Conservation (phyloP, 2,329 filamentous ascomycete species). For the Cryphonectria radicalis region DNA sequence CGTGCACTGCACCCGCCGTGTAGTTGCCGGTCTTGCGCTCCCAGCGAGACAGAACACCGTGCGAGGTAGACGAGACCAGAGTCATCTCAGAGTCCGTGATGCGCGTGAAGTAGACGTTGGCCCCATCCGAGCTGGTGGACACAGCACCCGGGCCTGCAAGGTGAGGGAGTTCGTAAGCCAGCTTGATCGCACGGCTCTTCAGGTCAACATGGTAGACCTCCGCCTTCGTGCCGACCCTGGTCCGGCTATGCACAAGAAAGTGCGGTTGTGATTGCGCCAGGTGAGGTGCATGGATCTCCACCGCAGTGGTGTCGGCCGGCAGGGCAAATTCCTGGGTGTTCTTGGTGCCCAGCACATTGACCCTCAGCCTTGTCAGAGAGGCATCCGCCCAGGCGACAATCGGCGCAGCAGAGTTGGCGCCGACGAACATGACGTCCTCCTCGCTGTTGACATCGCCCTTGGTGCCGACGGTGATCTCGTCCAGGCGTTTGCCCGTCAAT, state of each 20-base stretch:
- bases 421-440: conserved; percentile 73
- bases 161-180: conserved; percentile 79
- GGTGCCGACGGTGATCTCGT: conserved; percentile 72
- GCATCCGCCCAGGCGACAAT: conserved; percentile 77
- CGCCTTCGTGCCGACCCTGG: conserved; percentile 72
- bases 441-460: conserved; percentile 72
- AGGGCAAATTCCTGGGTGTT: conserved; percentile 59
- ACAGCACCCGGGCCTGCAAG: conserved; percentile 74
- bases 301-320: conserved; percentile 49
- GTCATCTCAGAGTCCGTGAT: conserved; percentile 75
- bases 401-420: conserved; percentile 74
- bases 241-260: conserved; percentile 83
- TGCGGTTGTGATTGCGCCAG: conserved; percentile 74
- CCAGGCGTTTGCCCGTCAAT: conserved; percentile 70
- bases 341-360: conserved; percentile 72
- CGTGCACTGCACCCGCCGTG: conserved; percentile 61
- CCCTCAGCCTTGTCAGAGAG: conserved; percentile 63
- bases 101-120: conserved; percentile 88
- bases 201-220: conserved; percentile 85
- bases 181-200: conserved; percentile 69
- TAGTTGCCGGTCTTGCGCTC: conserved; percentile 52
- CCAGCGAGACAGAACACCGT: conserved; percentile 79
- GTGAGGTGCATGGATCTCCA: conserved; percentile 76
- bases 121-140: conserved; percentile 74
- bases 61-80: conserved; percentile 76